Percentiles rank a stretch among this genome's conserved stretches.
Evolutionary conservation across 345 rosid species (phyloP).

Genomic region (Hirschfeldia incana): DNA sequence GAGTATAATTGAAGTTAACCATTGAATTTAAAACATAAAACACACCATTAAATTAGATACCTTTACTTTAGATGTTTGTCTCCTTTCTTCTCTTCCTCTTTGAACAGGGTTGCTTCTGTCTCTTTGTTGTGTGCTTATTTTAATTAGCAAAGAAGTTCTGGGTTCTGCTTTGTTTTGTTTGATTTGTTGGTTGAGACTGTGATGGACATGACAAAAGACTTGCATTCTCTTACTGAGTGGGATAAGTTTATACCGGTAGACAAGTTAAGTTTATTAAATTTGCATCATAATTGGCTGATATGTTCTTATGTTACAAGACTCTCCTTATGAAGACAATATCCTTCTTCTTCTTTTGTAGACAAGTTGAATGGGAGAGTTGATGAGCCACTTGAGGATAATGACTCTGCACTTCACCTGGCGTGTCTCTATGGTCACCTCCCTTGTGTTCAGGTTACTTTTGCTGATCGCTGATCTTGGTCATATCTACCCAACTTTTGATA

Average conservation of each 20-base stretch:
- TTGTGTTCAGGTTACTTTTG: conserved; percentile 71
- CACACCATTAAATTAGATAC: neutral
- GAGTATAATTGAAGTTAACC: neutral
- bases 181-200: conserved; percentile 8
- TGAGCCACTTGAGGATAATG: conserved; percentile 87
- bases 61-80: neutral
- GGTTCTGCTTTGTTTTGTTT: neutral
- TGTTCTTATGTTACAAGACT: neutral
- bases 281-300: neutral
- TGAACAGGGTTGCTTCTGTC: neutral
- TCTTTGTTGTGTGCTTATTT: neutral
- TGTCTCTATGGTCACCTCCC: conserved; percentile 86
- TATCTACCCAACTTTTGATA: neutral
- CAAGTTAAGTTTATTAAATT: neutral
- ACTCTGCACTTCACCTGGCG: conserved; percentile 84
- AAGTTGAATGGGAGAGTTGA: conserved; percentile 70
- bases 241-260: neutral
- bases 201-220: neutral
- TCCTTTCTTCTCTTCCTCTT: neutral
- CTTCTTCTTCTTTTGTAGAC: conserved; percentile 41
- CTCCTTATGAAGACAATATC: neutral
- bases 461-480: neutral
- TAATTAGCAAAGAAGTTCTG: neutral
- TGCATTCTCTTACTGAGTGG: neutral
- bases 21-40: neutral